Evolutionary conservation across 179 eudicot species (phyloP).

Genomic region (Spergularia azorica): DNA sequence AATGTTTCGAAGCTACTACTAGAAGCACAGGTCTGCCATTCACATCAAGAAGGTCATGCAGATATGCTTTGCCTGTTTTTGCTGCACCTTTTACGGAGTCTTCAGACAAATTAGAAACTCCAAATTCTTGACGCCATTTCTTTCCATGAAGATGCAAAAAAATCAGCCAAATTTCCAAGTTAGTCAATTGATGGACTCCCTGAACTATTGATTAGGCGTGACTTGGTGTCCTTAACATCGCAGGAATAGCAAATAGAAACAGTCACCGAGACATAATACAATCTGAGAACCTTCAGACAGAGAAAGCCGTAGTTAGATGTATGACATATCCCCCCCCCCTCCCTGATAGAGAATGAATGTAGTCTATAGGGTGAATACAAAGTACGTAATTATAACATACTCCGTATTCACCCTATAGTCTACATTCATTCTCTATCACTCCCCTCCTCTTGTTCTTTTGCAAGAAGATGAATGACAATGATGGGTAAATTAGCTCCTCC

Average conservation of each 20-base stretch:
- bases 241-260: background rate
- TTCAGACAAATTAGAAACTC: slow-evolving; percentile 78
- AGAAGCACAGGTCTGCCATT: slow-evolving; percentile 72
- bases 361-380: too few relatives aligned
- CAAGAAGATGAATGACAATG: too few relatives aligned
- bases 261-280: background rate
- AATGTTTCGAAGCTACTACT: slow-evolving; percentile 82
- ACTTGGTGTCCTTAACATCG: background rate
- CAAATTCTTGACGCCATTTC: slow-evolving; percentile 90
- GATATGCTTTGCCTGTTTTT: slow-evolving; percentile 73
- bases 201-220: background rate
- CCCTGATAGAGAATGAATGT: too few relatives aligned
- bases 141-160: slow-evolving; percentile 34
- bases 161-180: slow-evolving; percentile 10
- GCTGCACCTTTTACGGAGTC: slow-evolving; percentile 62
- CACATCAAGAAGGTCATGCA: slow-evolving; percentile 77
- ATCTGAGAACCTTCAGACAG: background rate
- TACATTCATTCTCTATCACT: too few relatives aligned
- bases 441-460: too few relatives aligned
- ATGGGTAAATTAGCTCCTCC: too few relatives aligned
- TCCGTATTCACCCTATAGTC: too few relatives aligned
- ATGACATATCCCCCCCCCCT: too few relatives aligned
- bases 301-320: too few relatives aligned
- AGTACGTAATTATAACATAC: too few relatives aligned
- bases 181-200: background rate